phyloP scores from a whole-genome alignment of 441 rosid species.

The Corymbia citriodora region DNA sequence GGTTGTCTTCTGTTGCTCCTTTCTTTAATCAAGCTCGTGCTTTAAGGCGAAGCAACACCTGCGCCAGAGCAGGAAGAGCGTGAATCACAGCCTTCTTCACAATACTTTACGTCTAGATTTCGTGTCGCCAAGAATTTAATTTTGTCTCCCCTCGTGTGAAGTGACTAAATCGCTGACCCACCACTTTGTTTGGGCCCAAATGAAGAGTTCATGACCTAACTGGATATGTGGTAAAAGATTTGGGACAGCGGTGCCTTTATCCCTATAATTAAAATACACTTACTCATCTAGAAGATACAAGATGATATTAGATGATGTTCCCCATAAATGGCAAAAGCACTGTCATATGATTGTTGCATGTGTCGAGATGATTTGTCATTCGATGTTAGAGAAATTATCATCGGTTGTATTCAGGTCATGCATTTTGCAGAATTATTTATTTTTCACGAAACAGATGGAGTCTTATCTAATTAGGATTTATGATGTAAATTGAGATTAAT shows the following conservation, averaged over 20 bases:
- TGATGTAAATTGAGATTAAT: background rate
- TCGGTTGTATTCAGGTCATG: background rate
- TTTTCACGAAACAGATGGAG: too few species aligned
- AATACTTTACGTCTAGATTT: background rate
- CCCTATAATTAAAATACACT: background rate
- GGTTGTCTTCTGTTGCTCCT: background rate
- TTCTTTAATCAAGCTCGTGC: background rate
- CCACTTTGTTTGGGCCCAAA: background rate
- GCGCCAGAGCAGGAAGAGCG: background rate
- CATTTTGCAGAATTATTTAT: background rate
- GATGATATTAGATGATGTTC: background rate
- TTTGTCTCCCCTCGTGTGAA: background rate
- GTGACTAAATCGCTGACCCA: background rate
- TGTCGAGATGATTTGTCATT: background rate
- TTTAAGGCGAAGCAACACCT: background rate
- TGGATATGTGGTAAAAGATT: background rate
- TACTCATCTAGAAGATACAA: background rate
- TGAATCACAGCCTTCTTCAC: background rate
- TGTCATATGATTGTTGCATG: background rate
- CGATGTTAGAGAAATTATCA: background rate
- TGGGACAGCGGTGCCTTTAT: background rate
- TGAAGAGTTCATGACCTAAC: background rate
- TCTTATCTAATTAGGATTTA: background rate
- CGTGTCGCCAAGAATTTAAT: background rate
- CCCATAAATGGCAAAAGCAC: background rate